Conservation (phyloP, 352 stramenopile species). For the Phytophthora europaea region DNA sequence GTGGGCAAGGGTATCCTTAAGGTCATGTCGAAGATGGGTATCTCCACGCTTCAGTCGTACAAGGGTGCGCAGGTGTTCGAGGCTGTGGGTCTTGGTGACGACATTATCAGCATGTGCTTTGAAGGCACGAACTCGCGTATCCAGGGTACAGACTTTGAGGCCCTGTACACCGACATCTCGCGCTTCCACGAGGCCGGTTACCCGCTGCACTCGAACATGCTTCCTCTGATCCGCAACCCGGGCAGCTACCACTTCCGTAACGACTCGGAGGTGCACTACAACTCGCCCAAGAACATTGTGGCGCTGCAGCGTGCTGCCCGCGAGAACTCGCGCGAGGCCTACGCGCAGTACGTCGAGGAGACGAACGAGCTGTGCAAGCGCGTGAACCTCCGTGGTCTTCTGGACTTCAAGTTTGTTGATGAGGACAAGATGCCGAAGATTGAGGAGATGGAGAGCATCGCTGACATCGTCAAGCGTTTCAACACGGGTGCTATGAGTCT, state of each 20-base stretch:
- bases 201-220: constrained; percentile 74
- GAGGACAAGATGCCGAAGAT: constrained; percentile 88
- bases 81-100: constrained; percentile 93
- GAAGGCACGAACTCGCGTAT: constrained; percentile 92
- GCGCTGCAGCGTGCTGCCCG: constrained; percentile 94
- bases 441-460: constrained; percentile 94
- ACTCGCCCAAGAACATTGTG: constrained; percentile 96
- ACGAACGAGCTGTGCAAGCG: constrained; percentile 91
- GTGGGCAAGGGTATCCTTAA: constrained; percentile 81
- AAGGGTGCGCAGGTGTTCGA: constrained; percentile 98
- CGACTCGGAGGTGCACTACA: constrained; percentile 96
- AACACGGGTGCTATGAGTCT: constrained; percentile 97
- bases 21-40: constrained; percentile 97
- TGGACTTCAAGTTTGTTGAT: constrained; percentile 96
- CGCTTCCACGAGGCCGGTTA: constrained; percentile 94
- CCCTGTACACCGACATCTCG: constrained; percentile 95
- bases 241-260: constrained; percentile 97
- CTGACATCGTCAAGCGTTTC: constrained; percentile 97
- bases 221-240: constrained; percentile 94
- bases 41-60: constrained; percentile 96
- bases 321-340: constrained; percentile 94
- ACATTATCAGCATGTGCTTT: constrained; percentile 93
- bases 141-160: constrained; percentile 95
- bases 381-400: constrained; percentile 94
- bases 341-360: constrained; percentile 93